Evolutionary conservation across 2,329 filamentous ascomycete genomes (phyloP), one percentile per base, ranked within the genome.

Genomic region (Fusarium phyllophilum): DNA sequence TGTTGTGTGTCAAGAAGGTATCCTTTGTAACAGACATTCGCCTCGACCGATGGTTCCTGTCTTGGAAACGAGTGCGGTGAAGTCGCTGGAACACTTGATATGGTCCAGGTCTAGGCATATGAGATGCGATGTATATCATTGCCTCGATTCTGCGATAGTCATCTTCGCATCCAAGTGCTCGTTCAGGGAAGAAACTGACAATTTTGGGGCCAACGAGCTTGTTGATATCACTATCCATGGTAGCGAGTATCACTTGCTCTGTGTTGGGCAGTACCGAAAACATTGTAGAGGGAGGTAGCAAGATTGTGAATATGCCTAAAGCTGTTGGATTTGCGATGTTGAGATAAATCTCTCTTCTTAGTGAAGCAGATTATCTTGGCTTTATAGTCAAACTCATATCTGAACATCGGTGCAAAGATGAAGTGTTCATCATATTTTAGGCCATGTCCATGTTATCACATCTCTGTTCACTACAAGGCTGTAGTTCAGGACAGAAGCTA

Each of bases 1-100:
- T 72, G 22, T 62, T 26, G 11, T 10, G 54, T 20, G 67, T 72
- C 46, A 72, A 29, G 29, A 72, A 62, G 12, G 44, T 71, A 24
- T 72, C 69, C 24, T 31, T 65, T 36, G 34, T 29, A 20, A 42
- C 48, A 26, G 63, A 46, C 55, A 70, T 70, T 18, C 18, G 49
- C 36, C 44, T 69, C 55, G n/a, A 29, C 31, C 29, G 20, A 20
- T 39, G 26, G 20, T 39, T 22, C 6, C 15, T 36, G 31, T 70
- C 68, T 34, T 38, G 36, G 26, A 70, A 70, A 5, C 55, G 20
- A 6, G 58, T 22, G 12, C 8, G 41, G 26, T 57, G 65, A 17
- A 39, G 55, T 7, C 49, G 59, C 33, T 24, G 11, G n/a, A 39
- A 38, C 34, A 39, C 34, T 36, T 54, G 33, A 22, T 54, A 22